Evolutionary conservation across 306 rosid species (phyloP).

Genomic region (Pterocarpus macrocarpus): DNA sequence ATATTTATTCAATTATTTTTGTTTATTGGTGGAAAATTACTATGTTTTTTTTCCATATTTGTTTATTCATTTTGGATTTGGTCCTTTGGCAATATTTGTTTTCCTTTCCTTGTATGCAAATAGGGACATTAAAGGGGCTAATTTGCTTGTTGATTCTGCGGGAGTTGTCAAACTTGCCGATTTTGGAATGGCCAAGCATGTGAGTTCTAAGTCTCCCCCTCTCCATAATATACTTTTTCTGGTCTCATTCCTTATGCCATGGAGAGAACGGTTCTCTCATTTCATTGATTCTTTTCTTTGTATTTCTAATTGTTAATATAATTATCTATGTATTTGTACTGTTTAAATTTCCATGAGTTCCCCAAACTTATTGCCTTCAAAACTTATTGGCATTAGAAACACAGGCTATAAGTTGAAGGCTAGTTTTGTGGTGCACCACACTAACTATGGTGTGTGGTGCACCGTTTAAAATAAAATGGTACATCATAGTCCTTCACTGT

Average conservation of each 20-base stretch:
- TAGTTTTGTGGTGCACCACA: too few relatives aligned
- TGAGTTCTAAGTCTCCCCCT: conserved; percentile 53
- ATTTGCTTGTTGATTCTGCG: conserved; percentile 85
- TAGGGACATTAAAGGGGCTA: conserved; percentile 96
- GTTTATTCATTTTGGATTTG: conserved; percentile 31
- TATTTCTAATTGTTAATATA: neutral
- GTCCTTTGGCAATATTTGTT: neutral
- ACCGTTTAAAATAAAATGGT: too few relatives aligned
- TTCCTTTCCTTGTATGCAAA: neutral
- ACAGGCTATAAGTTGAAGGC: too few relatives aligned
- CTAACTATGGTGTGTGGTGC: too few relatives aligned
- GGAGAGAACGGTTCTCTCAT: conserved; percentile 6
- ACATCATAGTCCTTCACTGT: too few relatives aligned
- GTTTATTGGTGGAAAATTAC: conserved; percentile 21
- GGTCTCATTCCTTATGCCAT: conserved; percentile 9
- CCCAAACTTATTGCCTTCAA: too few relatives aligned
- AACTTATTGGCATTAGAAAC: conserved; percentile 1
- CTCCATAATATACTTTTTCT: neutral
- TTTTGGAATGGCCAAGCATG: conserved; percentile 97
- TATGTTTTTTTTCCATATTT: conserved; percentile 6
- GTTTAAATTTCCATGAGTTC: neutral
- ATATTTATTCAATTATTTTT: neutral
- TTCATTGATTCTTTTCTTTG: neutral
- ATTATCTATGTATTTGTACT: neutral
- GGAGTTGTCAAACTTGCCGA: conserved; percentile 95